These are phyloP conservation scores for Lanmaoa pseudosensibilis DNA, from an alignment of 768 basidiomycete species.

Conservation along the genomic window DNA sequence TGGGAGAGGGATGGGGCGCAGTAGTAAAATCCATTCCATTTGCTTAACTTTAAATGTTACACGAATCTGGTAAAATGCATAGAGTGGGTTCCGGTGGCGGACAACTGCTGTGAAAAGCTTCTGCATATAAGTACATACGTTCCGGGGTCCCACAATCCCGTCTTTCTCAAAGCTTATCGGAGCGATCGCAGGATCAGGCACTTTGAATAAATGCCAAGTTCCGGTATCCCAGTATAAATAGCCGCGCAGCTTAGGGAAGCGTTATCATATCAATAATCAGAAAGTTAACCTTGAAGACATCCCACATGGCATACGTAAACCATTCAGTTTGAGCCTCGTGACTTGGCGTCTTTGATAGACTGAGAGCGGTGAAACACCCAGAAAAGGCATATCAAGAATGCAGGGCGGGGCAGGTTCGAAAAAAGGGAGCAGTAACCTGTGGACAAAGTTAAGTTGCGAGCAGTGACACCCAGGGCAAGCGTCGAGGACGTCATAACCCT, in stretches of 20 bases:
- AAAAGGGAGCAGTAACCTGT: not conserved
- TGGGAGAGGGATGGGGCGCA: not conserved
- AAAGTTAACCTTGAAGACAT: slow-evolving; percentile 31
- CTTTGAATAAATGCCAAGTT: slow-evolving; percentile 7
- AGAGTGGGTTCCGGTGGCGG: slow-evolving; percentile 6
- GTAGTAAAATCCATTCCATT: not conserved
- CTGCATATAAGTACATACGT: not conserved
- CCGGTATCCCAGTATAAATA: slow-evolving; percentile 15
- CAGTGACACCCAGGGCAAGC: not conserved
- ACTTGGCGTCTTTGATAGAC: slow-evolving; percentile 4
- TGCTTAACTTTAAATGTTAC: slow-evolving; percentile 14
- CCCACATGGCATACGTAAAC: slow-evolving; percentile 24
- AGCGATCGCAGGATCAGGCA: slow-evolving; percentile 30
- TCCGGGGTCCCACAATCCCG: not conserved
- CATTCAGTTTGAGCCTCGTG: slow-evolving; percentile 23
- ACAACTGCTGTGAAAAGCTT: not conserved
- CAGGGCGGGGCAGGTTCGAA: slow-evolving; percentile 13
- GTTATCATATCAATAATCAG: slow-evolving; percentile 6
- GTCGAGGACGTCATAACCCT: slow-evolving; percentile 30
- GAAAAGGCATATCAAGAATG: slow-evolving; percentile 20
- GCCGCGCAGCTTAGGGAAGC: slow-evolving; percentile 12
- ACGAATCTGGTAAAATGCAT: slow-evolving; percentile 10
- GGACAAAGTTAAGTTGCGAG: slow-evolving; percentile 31
- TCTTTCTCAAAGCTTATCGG: slow-evolving; percentile 27
- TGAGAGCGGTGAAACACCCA: slow-evolving; percentile 3